Evolutionary conservation across 1,284 basidiomycete genomes (phyloP), one percentile per base, ranked within the genome.

Genomic region (Schizophyllum amplum): DNA sequence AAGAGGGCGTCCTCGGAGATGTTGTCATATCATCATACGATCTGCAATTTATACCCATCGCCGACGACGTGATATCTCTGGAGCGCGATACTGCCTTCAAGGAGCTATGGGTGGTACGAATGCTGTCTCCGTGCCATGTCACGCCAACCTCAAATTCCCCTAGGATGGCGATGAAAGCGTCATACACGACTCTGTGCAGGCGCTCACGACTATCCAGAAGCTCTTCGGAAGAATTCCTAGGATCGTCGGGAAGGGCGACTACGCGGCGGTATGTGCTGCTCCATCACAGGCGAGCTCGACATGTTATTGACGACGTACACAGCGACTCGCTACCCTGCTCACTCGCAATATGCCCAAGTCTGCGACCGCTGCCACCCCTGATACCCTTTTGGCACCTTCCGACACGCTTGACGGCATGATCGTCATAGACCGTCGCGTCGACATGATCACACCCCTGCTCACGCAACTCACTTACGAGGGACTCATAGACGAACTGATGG

Each of bases 401-500:
- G 78, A 81, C 25, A 82, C 78, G 61, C 81, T 99, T 56, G 97
- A 99, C 68, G 87, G 86, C 21, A 73, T 99, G 57, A 86, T 99
- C 62, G 81, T 99, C 48, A 66, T 99, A 57, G 97, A 99, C 69
- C 83, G 97, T 54, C 82, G 86, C 49, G 86, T 92, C n/a, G 97
- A 99, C 69, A 90, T 98, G 86, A 86, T 97, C 55, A 98, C 96
- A 0, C 94, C 96, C 1, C 78, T 99, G 55, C 84, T 96, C 51
- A 99, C 96, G 1, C 96, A 99, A 67, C 76, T 99, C 56, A 99
- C 97, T 0, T 99, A 98, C 66, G 89, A 98, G 69, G 97, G 97
- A 17, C 84, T 99, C 49, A 79, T 98, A n/a, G 96, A 99, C 66
- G 97, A 99, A 69, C 76, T 94, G 48, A 76, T 98, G 51, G 92